Percentiles rank a stretch among this genome's conserved stretches.
Evolutionary conservation across 176 grass and related monocot genomes (phyloP).

Genomic region (Alopecurus myosuroides): DNA sequence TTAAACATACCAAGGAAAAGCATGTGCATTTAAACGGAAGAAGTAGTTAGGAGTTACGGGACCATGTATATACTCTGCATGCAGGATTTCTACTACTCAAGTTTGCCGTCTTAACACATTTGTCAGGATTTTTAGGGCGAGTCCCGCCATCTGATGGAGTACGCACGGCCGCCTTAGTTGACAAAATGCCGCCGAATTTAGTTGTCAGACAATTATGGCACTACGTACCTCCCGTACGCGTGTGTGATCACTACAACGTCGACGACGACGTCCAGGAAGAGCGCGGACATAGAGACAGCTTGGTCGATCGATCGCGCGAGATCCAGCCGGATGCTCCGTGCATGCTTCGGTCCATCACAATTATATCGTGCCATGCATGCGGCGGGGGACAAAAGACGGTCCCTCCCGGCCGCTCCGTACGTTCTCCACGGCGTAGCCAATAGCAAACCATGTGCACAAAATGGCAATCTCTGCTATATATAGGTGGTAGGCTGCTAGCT

Average conservation of each 20-base stretch:
- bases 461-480: too few species aligned
- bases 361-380: constrained; percentile 1
- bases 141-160: background rate
- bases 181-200: background rate
- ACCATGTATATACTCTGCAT: too few species aligned
- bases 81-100: too few species aligned
- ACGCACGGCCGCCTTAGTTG: background rate
- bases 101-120: too few species aligned
- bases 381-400: background rate
- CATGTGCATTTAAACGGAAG: too few species aligned
- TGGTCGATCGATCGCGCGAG: background rate
- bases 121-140: background rate
- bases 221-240: background rate
- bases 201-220: background rate
- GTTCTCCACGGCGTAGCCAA: constrained; percentile 19
- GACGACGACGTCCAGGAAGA: background rate
- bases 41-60: too few species aligned
- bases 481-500: too few species aligned
- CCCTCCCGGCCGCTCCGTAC: background rate
- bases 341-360: background rate
- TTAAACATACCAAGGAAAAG: too few species aligned
- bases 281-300: background rate
- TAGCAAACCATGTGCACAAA: too few species aligned
- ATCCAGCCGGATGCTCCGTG: background rate
- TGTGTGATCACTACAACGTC: background rate